Base-by-base conservation (phyloP, 2,329 filamentous ascomycete species). In the Alternaria sp. region DNA sequence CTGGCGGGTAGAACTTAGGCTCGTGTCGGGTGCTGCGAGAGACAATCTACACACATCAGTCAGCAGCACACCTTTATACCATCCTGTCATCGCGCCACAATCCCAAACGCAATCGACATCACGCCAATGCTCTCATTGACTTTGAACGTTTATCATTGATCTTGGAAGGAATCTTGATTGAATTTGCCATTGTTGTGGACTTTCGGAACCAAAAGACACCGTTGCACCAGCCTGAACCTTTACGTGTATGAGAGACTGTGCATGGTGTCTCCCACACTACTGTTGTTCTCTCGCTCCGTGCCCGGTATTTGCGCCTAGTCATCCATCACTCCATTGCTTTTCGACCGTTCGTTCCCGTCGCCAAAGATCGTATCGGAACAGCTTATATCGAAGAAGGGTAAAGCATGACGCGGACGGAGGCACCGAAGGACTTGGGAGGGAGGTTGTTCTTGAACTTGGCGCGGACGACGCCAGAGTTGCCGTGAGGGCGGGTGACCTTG, bases 391-490 rank as follows among this genome's bases (percentile, higher is more conserved):
- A 93, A 80, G 92, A 96, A 83, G 93, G 93, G 88, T 97, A 97
- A 83, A 97, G 87, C 93, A 97, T 97, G 84, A 97, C 88, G 84
- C 93, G 90, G 85, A 96, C 91, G 77, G 91, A 93, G 80, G 93
- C 75, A 70, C 76, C 74, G 86, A 98, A 97, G 80, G 91, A 93
- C 86, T 93, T 93, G 77, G 95, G 88, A 79, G 95, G 95, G 74
- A 99, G 93, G 82, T 97, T 97, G 84, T 88, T 87, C 82, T 90
- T 85, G 90, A 99, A 99, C 85, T 96, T 94, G 83, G 93, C 94
- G 81, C 95, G 91, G 85, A 99, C 95, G 79, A 97, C 91, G 79
- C 95, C 95, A 75, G 92, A 96, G 90, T 97, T 98, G 82, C 95
- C 94, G 85, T 98, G 94, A 81, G 93, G 90, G 80, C 93, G 87